Evolutionary conservation across 805 yeast genomes (phyloP).

Genomic region (Grigorovia humatica): DNA sequence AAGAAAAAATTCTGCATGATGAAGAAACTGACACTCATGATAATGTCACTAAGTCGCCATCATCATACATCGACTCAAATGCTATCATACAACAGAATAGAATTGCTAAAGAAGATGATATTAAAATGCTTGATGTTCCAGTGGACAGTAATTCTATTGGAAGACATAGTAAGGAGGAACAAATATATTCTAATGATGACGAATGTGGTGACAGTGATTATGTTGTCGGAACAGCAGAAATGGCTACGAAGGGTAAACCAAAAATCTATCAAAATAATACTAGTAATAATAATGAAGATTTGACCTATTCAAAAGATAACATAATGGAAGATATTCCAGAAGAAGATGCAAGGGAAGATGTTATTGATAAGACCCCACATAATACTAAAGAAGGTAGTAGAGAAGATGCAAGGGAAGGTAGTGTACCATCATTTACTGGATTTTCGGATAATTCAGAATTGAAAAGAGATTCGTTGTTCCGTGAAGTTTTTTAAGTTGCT

Average conservation of each 20-base stretch:
- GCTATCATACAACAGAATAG: conserved; percentile 1
- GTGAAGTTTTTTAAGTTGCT: conserved; percentile 13
- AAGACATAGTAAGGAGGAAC: background rate
- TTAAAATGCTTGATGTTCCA: background rate
- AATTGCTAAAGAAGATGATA: background rate
- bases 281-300: background rate
- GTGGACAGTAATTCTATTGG: background rate
- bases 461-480: conserved; percentile 9
- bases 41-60: background rate
- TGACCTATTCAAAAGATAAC: conserved; percentile 5
- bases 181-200: background rate
- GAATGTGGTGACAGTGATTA: background rate
- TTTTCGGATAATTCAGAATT: conserved; percentile 20
- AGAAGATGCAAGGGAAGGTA: background rate
- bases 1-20: background rate
- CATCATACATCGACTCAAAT: background rate
- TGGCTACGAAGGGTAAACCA: conserved; percentile 4
- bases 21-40: background rate
- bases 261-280: background rate
- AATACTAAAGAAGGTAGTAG: background rate
- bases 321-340: conserved; percentile 4
- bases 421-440: conserved; percentile 18
- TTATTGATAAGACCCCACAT: background rate
- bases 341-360: background rate
- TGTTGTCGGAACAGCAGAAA: conserved; percentile 1